A percentile compares a stretch with the other conserved stretches of the same genome.
phyloP scores from a whole-genome alignment of 345 rosid species.

The Eucalyptus curtisii region DNA sequence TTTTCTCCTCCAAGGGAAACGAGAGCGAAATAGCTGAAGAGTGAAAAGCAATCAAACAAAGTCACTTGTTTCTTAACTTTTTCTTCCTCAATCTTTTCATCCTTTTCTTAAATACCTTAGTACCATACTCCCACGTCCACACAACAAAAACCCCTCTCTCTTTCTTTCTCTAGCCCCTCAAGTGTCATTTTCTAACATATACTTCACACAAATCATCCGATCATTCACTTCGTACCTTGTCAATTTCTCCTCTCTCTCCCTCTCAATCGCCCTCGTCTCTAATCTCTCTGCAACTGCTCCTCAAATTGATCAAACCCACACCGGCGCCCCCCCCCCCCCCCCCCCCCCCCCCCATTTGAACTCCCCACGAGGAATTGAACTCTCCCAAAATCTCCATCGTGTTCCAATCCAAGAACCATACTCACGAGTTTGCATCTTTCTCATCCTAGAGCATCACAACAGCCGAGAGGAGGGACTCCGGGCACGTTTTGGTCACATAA shows the following conservation, averaged over 20 bases:
- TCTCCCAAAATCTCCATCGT: not conserved
- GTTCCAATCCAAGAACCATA: not conserved
- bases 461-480: not conserved
- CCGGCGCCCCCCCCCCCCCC: too few relatives aligned
- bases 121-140: slow-evolving; percentile 36
- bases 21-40: not conserved
- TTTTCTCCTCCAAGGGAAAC: not conserved
- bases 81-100: slow-evolving; percentile 6
- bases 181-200: slow-evolving; percentile 80
- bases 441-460: not conserved
- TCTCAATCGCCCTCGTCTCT: slow-evolving; percentile 24
- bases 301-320: slow-evolving; percentile 18
- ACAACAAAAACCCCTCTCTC: slow-evolving; percentile 9
- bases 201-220: slow-evolving; percentile 55
- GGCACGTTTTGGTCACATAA: not conserved
- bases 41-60: not conserved
- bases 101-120: slow-evolving; percentile 17
- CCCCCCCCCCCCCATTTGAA: slow-evolving; percentile 1
- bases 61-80: not conserved
- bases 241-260: slow-evolving; percentile 14
- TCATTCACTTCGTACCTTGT: slow-evolving; percentile 51
- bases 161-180: slow-evolving; percentile 4
- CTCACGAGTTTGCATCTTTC: not conserved
- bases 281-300: slow-evolving; percentile 36
- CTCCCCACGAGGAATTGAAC: not conserved